Evolutionary conservation across 176 grass and related monocot genomes (phyloP), one percentile per base, ranked within the genome.

Genomic region (Juncus effusus): DNA sequence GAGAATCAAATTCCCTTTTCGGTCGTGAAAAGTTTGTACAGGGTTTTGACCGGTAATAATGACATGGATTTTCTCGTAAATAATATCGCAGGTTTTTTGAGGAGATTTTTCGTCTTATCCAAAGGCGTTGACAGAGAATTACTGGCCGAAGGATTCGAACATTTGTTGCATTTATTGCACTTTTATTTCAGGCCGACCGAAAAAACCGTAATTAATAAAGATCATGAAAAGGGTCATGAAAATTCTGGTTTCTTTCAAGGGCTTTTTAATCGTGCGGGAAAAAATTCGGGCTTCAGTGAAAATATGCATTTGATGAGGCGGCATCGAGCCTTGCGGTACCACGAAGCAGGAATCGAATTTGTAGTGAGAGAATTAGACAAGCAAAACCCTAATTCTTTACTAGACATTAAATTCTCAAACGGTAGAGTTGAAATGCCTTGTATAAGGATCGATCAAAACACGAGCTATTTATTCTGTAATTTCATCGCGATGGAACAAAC

Each of bases 111-210:
- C 12, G 7, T 64, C 12, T 3, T 64, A 64, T 39, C 62, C 62
- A 1, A 42, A 42, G 3, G 39, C 62, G 3, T 41, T 64, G 4
- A 64, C 13, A 8, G 62, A 64, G 14, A 41, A 13, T 13, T 3
- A 64, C 35, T 6, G 12, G 62, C 62, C 62, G 42, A 64, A 64
- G 7, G 12, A 47, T 47, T 47, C 9, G 1, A 64, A 12, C 62
- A 64, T 64, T 14, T 64, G 62, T 38, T 64, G 15, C 39, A 64
- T 42, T n/a, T 64, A 14, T 64, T 40, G 0, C 38, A 45, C 7
- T 64, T 64, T n/a, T 64, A 64, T 42, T 64, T 64, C 38, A 40
- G 3, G 38, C 62, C 62, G 5, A 64, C 39, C 14, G 37, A 64
- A 15, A 64, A 15, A 42, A 35, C 7, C 0, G 61, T 61, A 61